Base-by-base conservation (phyloP, 176 grass and related monocot species). In the Olyra latifolia region DNA sequence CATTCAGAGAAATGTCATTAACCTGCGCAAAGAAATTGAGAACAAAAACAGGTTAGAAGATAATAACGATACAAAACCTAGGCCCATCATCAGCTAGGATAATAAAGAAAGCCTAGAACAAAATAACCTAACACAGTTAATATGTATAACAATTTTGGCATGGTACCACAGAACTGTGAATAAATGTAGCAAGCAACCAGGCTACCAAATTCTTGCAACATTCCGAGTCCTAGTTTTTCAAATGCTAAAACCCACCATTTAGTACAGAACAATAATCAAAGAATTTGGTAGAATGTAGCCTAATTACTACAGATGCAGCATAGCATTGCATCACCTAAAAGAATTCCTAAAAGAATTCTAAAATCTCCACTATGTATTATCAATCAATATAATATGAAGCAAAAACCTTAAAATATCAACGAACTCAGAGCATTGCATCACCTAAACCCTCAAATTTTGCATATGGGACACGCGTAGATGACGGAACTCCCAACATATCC, bases 1-100 rank as follows among this genome's bases (percentile, higher is more conserved):
- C 87, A 38, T 53, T 58, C 20, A 93, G 84, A 10, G 91, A 89
- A 19, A 93, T 93, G 76, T 93, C 91, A 74, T 72, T 83, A 8
- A 93, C 84, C 91, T 93, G 70, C 80, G 79, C 10, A 66, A 40
- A 41, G 10, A 48, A 45, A 47, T 44, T 27, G 10, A n/a, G n/a
- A 19, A 52, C 1, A 20, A 14, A 1, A 60, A 6, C 8, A 4
- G 5, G 10, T 10, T 49, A 72, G n/a, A 10, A 53, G 69, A 32
- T 16, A 44, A 25, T n/a, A 29, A 72, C 4, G 12, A 12, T 12
- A 72, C 10, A 13, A 3, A 19, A 10, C 27, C 2, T 17, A 62
- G 14, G 28, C 32, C 4, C 32, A 2, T 32, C 28, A 0, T 0
- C 17, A 32, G 28, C 15, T 32, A 17, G 27, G 28, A 8, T 27